Evolutionary conservation across 164 flowering plant genomes (phyloP).

Genomic region (Magnolia kwangsiensis): DNA sequence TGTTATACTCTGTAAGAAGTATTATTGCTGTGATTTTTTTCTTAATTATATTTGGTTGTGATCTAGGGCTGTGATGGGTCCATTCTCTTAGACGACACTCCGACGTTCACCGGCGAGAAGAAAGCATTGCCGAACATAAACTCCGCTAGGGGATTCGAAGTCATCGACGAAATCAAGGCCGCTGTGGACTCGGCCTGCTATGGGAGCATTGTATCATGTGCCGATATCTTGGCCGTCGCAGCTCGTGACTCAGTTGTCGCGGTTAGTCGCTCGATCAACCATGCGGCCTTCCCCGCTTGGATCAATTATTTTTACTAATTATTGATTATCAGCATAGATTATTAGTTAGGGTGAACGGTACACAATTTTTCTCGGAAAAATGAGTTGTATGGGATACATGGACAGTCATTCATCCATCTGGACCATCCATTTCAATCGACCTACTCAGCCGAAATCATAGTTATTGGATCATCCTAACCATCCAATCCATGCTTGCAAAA

Average conservation of each 20-base stretch:
- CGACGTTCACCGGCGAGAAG: conserved; percentile 21
- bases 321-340: too few species aligned
- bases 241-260: conserved; percentile 22
- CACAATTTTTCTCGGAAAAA: too few species aligned
- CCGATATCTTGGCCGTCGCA: conserved; percentile 24
- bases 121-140: conserved; percentile 18
- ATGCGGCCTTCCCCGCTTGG: not conserved
- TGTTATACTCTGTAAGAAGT: not conserved
- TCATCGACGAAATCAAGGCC: conserved; percentile 20
- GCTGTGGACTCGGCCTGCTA: conserved; percentile 14
- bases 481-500: too few species aligned
- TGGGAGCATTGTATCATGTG: conserved; percentile 21
- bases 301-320: too few species aligned
- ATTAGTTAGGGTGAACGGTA: too few species aligned
- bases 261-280: conserved; percentile 6
- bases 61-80: conserved; percentile 31
- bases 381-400: too few species aligned
- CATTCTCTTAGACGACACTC: conserved; percentile 22
- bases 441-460: too few species aligned
- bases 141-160: conserved; percentile 21
- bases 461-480: too few species aligned
- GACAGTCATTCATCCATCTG: too few species aligned
- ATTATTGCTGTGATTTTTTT: not conserved
- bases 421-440: too few species aligned
- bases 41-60: not conserved